Percentiles rank a stretch among this genome's conserved stretches.
phyloP scores from a whole-genome alignment of 2,329 filamentous ascomycete species.

The Xylaria sp. region DNA sequence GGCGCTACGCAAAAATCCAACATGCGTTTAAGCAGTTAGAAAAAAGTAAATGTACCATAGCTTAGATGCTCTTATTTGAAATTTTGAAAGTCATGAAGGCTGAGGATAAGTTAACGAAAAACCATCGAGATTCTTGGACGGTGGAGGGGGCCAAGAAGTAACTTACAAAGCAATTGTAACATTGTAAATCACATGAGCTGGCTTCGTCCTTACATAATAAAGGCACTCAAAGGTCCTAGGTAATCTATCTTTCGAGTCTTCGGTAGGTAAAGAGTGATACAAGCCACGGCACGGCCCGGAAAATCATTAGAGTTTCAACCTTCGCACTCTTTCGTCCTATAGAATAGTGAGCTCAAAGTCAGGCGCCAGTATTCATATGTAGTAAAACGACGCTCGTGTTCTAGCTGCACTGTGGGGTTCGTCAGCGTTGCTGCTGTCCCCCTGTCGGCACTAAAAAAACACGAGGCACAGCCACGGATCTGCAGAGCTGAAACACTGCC shows the following conservation, averaged over 20 bases:
- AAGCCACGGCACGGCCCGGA: neutral
- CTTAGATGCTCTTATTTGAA: neutral
- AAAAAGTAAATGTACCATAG: neutral
- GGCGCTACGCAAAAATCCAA: neutral
- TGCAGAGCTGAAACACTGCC: slow-evolving; percentile 32
- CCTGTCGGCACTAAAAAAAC: slow-evolving; percentile 27
- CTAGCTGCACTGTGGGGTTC: slow-evolving; percentile 24
- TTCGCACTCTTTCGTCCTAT: neutral
- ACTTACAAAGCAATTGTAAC: neutral
- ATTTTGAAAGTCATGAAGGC: no score
- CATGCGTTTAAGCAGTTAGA: neutral
- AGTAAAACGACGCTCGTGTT: slow-evolving; percentile 20
- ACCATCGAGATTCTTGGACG: neutral
- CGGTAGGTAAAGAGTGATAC: neutral
- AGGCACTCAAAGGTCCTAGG: neutral
- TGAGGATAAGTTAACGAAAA: neutral
- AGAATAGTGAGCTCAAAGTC: no score
- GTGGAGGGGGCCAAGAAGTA: neutral
- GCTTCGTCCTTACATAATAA: neutral
- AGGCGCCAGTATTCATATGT: no score
- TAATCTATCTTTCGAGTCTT: neutral
- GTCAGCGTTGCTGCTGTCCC: neutral
- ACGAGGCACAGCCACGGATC: slow-evolving; percentile 29
- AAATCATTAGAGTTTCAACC: neutral
- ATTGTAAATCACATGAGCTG: neutral